These are phyloP conservation scores for Pleurotus platypus DNA, from an alignment of 768 basidiomycete genomes.

Conservation along the genomic window DNA sequence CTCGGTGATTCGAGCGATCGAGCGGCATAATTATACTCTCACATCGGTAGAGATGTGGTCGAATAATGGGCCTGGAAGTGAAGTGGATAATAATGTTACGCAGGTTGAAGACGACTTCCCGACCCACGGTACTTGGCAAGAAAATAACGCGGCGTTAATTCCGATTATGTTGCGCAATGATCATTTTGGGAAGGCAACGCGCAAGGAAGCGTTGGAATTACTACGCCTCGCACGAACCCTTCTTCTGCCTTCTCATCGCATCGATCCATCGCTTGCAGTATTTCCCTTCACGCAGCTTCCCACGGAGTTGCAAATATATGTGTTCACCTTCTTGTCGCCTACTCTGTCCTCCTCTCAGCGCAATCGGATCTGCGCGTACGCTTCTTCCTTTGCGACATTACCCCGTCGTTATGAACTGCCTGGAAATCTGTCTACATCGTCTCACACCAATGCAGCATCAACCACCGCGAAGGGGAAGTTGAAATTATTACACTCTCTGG, in stretches of 20 bases:
- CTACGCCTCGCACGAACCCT: slow-evolving; percentile 32
- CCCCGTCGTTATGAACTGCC: slow-evolving; percentile 18
- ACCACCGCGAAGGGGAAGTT: no score
- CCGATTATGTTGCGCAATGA: slow-evolving; percentile 40
- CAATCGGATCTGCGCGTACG: slow-evolving; percentile 48
- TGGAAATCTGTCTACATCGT: no score
- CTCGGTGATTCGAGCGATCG: slow-evolving; percentile 41
- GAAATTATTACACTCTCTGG: no score
- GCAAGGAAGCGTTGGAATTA: slow-evolving; percentile 45
- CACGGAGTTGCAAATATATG: slow-evolving; percentile 51
- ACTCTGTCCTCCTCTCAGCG: slow-evolving; percentile 53
- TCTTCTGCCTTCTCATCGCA: background rate
- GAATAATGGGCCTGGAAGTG: slow-evolving; percentile 25
- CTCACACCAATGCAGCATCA: no score
- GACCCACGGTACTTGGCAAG: slow-evolving; percentile 27
- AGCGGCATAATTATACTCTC: slow-evolving; percentile 43
- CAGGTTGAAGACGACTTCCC: slow-evolving; percentile 22
- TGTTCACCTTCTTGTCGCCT: slow-evolving; percentile 57
- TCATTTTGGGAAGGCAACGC: slow-evolving; percentile 31
- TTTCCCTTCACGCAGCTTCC: slow-evolving; percentile 44
- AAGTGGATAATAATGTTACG: slow-evolving; percentile 13
- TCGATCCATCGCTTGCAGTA: slow-evolving; percentile 8
- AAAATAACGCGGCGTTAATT: slow-evolving; percentile 27
- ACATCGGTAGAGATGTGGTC: slow-evolving; percentile 46
- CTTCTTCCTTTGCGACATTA: slow-evolving; percentile 42